Conservation (phyloP, 306 rosid species). For the Hippophae tibetana region DNA sequence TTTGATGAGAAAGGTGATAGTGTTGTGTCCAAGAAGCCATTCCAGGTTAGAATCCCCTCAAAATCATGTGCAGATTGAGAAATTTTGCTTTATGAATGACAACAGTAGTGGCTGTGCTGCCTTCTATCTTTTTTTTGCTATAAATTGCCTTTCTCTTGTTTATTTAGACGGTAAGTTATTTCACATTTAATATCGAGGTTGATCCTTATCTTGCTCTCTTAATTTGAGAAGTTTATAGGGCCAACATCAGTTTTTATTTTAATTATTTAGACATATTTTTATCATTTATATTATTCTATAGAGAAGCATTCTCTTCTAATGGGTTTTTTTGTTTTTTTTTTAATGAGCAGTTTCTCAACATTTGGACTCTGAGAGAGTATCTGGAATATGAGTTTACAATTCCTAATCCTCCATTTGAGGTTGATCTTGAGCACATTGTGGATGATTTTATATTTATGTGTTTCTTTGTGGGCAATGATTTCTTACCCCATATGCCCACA, state of each 20-base stretch:
- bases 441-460: slow-evolving; percentile 96
- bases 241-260: no score
- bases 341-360: slow-evolving; percentile 68
- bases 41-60: slow-evolving; percentile 45
- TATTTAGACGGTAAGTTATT: no score
- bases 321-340: not conserved
- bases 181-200: no score
- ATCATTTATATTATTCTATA: not conserved
- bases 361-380: slow-evolving; percentile 93
- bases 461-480: slow-evolving; percentile 95
- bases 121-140: no score
- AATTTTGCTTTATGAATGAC: no score
- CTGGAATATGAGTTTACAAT: slow-evolving; percentile 75
- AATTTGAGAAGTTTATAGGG: no score
- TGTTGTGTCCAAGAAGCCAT: slow-evolving; percentile 68
- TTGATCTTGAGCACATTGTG: slow-evolving; percentile 72
- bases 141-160: no score
- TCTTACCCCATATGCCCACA: slow-evolving; percentile 97
- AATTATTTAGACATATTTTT: not conserved
- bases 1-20: slow-evolving; percentile 71
- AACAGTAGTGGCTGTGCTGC: no score
- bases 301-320: not conserved
- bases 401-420: slow-evolving; percentile 60
- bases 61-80: not conserved
- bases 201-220: no score